Conservation (phyloP, 2,329 filamentous ascomycete species). For the Dothiorella sarmentorum region DNA sequence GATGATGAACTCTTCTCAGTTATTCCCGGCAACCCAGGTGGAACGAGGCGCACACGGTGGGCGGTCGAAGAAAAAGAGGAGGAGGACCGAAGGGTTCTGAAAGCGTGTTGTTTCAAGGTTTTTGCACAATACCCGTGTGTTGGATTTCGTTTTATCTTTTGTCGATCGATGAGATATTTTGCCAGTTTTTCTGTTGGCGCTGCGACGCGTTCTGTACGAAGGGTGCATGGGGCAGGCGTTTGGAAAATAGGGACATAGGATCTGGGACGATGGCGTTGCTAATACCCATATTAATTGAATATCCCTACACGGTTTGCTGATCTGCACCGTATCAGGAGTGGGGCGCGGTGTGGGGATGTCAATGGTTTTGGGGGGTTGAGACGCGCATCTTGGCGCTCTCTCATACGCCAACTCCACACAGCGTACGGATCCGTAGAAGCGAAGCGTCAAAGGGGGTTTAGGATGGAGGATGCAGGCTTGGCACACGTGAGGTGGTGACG, state of each 20-base stretch:
- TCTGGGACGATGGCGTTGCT: not conserved
- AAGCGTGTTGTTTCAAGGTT: not conserved
- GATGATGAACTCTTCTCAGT: slow-evolving; percentile 24
- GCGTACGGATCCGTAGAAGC: no score
- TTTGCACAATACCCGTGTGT: not conserved
- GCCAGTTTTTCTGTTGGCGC: no score
- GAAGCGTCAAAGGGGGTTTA: not conserved
- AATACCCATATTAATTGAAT: slow-evolving; percentile 3
- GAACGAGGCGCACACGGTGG: slow-evolving; percentile 36
- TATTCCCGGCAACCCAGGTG: slow-evolving; percentile 30
- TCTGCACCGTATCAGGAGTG: not conserved
- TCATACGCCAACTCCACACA: no score
- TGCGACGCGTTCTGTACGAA: not conserved
- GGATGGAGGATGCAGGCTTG: not conserved
- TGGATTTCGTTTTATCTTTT: not conserved
- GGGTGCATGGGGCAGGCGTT: not conserved
- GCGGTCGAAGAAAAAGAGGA: slow-evolving; percentile 32
- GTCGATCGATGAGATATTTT: no score
- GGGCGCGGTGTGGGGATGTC: not conserved
- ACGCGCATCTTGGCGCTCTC: no score
- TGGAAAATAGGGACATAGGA: not conserved
- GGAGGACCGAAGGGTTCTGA: slow-evolving; percentile 34
- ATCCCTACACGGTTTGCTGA: not conserved
- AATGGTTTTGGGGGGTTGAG: no score
- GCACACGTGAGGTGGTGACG: slow-evolving; percentile 1